Evolutionary conservation across 2,329 filamentous ascomycete genomes (phyloP).

Genomic region (Microsporum audouinii): DNA sequence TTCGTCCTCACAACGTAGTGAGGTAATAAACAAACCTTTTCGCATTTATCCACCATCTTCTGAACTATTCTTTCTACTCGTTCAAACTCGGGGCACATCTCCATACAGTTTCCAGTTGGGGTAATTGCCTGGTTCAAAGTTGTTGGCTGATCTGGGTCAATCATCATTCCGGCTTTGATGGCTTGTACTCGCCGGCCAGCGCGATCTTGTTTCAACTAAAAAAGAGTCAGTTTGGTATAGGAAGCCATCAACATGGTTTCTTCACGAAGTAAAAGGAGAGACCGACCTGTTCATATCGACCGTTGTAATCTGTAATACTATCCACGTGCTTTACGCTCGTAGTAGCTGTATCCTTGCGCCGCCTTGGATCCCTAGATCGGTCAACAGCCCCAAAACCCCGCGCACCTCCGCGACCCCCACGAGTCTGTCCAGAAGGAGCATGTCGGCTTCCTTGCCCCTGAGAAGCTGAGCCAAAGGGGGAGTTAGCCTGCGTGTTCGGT

Average conservation of each 20-base stretch:
- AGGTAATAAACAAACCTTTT: constrained; percentile 39
- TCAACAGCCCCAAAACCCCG: constrained; percentile 9
- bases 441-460: not conserved
- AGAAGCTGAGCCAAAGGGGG: not conserved
- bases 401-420: not conserved
- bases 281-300: constrained; percentile 16
- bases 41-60: constrained; percentile 49
- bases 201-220: constrained; percentile 40
- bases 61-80: constrained; percentile 50
- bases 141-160: constrained; percentile 50
- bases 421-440: not conserved
- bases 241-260: not conserved
- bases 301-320: constrained; percentile 10
- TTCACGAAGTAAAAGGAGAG: not conserved
- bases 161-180: constrained; percentile 43
- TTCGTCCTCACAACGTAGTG: not conserved
- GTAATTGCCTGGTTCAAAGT: constrained; percentile 50
- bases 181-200: constrained; percentile 41
- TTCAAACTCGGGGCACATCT: constrained; percentile 56
- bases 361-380: constrained; percentile 13
- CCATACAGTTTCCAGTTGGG: constrained; percentile 48
- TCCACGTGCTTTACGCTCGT: not conserved
- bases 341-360: not conserved
- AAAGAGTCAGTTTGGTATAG: not conserved
- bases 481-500: not conserved